Evolutionary conservation across 2,329 filamentous ascomycete genomes (phyloP).

Genomic region (Daldinia sp.): DNA sequence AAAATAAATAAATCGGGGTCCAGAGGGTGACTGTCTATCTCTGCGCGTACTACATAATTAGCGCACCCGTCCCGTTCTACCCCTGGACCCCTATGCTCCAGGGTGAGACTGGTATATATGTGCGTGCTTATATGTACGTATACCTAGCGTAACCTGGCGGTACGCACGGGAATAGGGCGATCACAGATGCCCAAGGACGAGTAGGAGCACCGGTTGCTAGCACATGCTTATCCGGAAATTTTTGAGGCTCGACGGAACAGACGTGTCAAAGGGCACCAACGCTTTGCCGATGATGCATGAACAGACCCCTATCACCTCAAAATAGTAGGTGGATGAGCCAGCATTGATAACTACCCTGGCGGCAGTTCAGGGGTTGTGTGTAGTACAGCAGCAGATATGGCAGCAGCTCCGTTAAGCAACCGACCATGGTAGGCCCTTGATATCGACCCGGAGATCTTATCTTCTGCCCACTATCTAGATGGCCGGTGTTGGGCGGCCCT

Average conservation of each 20-base stretch:
- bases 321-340: conserved; percentile 9
- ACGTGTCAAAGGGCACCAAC: conserved; percentile 5
- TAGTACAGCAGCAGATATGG: conserved; percentile 10
- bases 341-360: neutral
- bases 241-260: conserved; percentile 25
- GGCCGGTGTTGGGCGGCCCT: neutral
- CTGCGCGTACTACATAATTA: conserved; percentile 22
- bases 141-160: conserved; percentile 6
- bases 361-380: conserved; percentile 11
- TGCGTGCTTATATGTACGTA: neutral
- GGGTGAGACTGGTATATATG: conserved; percentile 21
- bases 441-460: conserved; percentile 6
- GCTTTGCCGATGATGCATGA: conserved; percentile 7
- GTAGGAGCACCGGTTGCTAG: conserved; percentile 17
- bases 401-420: neutral
- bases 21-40: conserved; percentile 14
- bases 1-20: conserved; percentile 8
- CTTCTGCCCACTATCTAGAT: conserved; percentile 5
- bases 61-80: conserved; percentile 17
- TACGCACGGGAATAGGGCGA: conserved; percentile 6
- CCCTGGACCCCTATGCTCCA: conserved; percentile 17
- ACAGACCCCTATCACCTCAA: conserved; percentile 4
- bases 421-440: neutral
- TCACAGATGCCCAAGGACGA: conserved; percentile 10
- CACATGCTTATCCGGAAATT: conserved; percentile 34